phyloP scores from a whole-genome alignment of 2,329 filamentous ascomycete species.

The Hawksworthiomyces lignivorus region DNA sequence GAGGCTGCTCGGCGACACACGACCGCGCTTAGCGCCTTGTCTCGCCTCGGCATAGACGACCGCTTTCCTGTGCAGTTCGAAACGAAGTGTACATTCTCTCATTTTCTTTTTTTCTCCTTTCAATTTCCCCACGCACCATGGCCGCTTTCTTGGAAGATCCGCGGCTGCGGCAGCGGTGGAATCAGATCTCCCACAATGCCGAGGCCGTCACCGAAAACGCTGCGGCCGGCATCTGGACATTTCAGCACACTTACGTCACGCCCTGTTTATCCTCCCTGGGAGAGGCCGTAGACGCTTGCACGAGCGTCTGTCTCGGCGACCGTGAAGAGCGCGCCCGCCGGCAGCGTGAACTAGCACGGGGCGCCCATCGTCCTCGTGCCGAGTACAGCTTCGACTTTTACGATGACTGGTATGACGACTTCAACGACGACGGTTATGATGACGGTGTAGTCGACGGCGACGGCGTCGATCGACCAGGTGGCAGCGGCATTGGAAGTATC shows the following conservation, averaged over 20 bases:
- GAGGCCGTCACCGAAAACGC: slow-evolving; percentile 84
- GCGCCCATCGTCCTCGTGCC: slow-evolving; percentile 47
- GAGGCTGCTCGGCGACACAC: too few relatives aligned
- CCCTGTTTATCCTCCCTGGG: slow-evolving; percentile 68
- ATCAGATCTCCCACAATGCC: slow-evolving; percentile 76
- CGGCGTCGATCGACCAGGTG: slow-evolving; percentile 27
- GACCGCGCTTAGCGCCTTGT: too few relatives aligned
- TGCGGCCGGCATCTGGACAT: slow-evolving; percentile 84
- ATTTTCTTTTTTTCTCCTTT: too few relatives aligned
- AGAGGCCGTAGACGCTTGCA: slow-evolving; percentile 63
- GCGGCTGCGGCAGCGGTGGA: slow-evolving; percentile 85
- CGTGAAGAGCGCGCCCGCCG: slow-evolving; percentile 68
- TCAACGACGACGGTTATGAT: slow-evolving; percentile 33
- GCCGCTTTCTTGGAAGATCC: slow-evolving; percentile 64
- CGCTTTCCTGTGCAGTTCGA: too few relatives aligned
- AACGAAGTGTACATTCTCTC: too few relatives aligned
- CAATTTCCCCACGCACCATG: too few relatives aligned
- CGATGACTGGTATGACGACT: slow-evolving; percentile 81
- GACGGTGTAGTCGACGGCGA: slow-evolving; percentile 64
- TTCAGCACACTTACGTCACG: slow-evolving; percentile 75
- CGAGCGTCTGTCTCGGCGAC: slow-evolving; percentile 61
- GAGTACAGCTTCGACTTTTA: slow-evolving; percentile 95
- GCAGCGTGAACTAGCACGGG: slow-evolving; percentile 53
- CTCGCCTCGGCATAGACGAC: too few relatives aligned
- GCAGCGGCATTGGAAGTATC: slow-evolving; percentile 19